Percentiles rank a stretch among this genome's conserved stretches.
Evolutionary conservation across 2,329 filamentous ascomycete genomes (phyloP).

Genomic region (Phialophora expanda): DNA sequence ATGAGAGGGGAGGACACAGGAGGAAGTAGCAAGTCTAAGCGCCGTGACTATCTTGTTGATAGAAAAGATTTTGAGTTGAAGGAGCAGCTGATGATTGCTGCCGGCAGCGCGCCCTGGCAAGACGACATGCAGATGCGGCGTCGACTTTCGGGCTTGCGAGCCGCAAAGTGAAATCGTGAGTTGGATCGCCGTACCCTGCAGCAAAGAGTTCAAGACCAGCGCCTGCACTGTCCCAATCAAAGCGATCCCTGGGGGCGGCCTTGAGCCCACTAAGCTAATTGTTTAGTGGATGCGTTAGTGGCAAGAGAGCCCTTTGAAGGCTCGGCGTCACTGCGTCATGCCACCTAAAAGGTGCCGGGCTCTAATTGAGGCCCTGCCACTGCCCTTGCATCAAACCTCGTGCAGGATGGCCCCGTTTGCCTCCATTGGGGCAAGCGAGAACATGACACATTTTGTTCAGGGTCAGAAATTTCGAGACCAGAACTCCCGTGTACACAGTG

Average conservation of each 20-base stretch:
- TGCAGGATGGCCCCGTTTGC: constrained; percentile 1
- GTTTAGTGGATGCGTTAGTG: constrained; percentile 17
- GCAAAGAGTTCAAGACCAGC: background rate
- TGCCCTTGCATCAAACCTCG: constrained; percentile 7
- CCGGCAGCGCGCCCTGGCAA: background rate
- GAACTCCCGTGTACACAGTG: background rate
- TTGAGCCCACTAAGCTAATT: constrained; percentile 3
- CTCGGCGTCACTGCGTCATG: constrained; percentile 14
- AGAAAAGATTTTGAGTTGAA: constrained; percentile 3
- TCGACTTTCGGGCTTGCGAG: constrained; percentile 6
- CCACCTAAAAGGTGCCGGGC: constrained; percentile 1
- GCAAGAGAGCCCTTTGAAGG: background rate
- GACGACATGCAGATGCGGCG: constrained; percentile 4
- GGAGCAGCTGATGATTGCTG: background rate
- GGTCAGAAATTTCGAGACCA: background rate
- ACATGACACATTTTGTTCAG: constrained; percentile 2
- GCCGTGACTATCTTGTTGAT: constrained; percentile 5
- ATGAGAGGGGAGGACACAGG: constrained; percentile 5
- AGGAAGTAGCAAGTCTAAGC: background rate
- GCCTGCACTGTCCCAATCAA: constrained; percentile 8
- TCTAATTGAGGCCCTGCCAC: background rate
- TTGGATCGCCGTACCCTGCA: constrained; percentile 20
- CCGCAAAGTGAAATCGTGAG: constrained; percentile 3
- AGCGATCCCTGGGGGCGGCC: background rate
- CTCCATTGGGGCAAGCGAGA: constrained; percentile 11